Evolutionary conservation across 805 yeast species (phyloP).

Genomic region (Ascoidea asiatica): DNA sequence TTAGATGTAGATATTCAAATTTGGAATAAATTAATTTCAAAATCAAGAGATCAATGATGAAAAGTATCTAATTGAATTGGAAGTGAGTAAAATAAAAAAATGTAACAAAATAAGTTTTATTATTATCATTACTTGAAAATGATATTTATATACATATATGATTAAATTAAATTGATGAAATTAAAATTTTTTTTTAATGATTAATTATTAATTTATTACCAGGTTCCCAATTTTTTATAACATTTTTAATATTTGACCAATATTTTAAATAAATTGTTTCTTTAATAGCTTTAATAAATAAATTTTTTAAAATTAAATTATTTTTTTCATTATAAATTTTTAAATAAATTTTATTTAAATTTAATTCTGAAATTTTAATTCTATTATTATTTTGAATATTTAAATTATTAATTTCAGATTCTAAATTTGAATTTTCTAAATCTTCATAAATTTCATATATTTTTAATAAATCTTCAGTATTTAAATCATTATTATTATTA

Average conservation of each 20-base stretch:
- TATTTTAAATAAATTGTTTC: slow-evolving; percentile 67
- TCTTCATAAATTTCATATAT: slow-evolving; percentile 80
- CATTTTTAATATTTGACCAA: slow-evolving; percentile 67
- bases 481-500: slow-evolving; percentile 19
- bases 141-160: too few species aligned
- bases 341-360: slow-evolving; percentile 32
- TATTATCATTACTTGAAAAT: too few species aligned
- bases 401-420: slow-evolving; percentile 41
- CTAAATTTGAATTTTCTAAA: slow-evolving; percentile 50
- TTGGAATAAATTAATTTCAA: too few species aligned
- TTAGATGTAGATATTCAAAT: too few species aligned
- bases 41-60: too few species aligned
- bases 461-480: slow-evolving; percentile 18
- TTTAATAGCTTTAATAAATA: slow-evolving; percentile 46
- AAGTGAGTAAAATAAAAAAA: too few species aligned
- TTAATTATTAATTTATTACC: slow-evolving; percentile 52
- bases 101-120: too few species aligned
- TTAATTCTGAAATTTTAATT: slow-evolving; percentile 29
- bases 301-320: slow-evolving; percentile 11
- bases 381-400: slow-evolving; percentile 43
- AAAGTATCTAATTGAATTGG: too few species aligned
- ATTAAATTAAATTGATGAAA: too few species aligned
- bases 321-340: too few species aligned
- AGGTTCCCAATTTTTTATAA: slow-evolving; percentile 67
- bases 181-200: too few species aligned